These are phyloP conservation scores for Westerdykella sp. DNA, from an alignment of 2,329 filamentous ascomycete species.

Conservation along the genomic window DNA sequence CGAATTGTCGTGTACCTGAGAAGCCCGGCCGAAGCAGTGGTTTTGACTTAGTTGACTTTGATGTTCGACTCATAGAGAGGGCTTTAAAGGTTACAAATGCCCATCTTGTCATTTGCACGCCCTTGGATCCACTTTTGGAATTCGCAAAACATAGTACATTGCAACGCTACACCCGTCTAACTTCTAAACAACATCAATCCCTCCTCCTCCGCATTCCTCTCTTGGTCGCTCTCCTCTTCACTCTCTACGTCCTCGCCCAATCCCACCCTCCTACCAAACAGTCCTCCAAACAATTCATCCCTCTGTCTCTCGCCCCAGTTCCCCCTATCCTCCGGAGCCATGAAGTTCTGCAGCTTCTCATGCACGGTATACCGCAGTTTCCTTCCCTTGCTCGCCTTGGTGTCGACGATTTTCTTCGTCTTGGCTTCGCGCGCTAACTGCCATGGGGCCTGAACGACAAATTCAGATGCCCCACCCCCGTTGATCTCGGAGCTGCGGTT, in stretches of 20 bases:
- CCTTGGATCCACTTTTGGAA: no score
- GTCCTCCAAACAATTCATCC: conserved; percentile 53
- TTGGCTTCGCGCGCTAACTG: conserved; percentile 70
- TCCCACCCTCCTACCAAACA: conserved; percentile 43
- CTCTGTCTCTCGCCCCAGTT: conserved; percentile 75
- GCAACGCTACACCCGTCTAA: conserved; percentile 5
- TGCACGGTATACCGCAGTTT: conserved; percentile 94
- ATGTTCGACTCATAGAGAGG: no score
- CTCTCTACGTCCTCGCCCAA: conserved; percentile 40
- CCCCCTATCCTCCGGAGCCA: conserved; percentile 81
- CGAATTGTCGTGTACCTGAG: no score
- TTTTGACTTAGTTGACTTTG: no score
- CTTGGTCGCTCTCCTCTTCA: conserved; percentile 32
- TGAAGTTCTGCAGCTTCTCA: conserved; percentile 96
- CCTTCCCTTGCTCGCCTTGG: conserved; percentile 88
- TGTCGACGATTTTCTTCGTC: conserved; percentile 81
- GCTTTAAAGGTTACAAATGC: no score
- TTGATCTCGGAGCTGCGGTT: conserved; percentile 66
- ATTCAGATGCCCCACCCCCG: conserved; percentile 40
- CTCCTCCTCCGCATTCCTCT: conserved; percentile 32
- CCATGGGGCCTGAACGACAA: conserved; percentile 45
- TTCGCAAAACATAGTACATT: no score
- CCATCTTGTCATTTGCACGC: no score
- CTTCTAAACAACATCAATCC: conserved; percentile 37
- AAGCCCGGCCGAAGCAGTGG: no score